These are phyloP conservation scores for Eucalyptus regnans DNA, from an alignment of 345 rosid genomes.

Conservation along the genomic window DNA sequence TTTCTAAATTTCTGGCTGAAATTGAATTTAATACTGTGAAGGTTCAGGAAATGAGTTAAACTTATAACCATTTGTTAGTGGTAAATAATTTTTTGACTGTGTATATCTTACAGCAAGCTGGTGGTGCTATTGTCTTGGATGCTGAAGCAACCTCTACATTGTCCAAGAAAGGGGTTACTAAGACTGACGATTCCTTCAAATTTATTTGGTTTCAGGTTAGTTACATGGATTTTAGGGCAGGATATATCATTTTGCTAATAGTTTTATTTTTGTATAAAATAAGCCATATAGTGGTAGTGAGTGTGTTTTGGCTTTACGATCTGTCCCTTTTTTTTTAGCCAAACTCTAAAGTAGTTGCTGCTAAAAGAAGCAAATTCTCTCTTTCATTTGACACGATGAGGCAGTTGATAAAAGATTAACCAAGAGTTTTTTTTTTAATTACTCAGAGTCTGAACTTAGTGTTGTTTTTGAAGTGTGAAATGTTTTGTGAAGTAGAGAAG, in stretches of 20 bases:
- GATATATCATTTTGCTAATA: not conserved
- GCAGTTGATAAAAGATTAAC: not conserved
- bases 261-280: not conserved
- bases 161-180: conserved; percentile 56
- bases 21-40: not conserved
- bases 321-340: not conserved
- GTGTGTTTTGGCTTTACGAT: not conserved
- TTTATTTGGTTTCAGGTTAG: conserved; percentile 63
- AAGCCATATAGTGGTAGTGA: not conserved
- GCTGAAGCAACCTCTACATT: conserved; percentile 85
- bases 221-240: not conserved
- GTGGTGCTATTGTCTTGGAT: conserved; percentile 82
- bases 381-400: not conserved
- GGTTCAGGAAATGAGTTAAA: not conserved
- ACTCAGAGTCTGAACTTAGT: not conserved
- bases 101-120: conserved; percentile 54
- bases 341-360: not conserved
- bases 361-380: not conserved
- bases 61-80: not conserved
- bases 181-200: conserved; percentile 74
- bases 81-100: not conserved
- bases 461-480: not conserved
- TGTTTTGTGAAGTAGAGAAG: not conserved
- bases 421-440: not conserved
- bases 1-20: not conserved